These are phyloP conservation scores for Senna siamea DNA, from an alignment of 306 rosid genomes.

Conservation along the genomic window DNA sequence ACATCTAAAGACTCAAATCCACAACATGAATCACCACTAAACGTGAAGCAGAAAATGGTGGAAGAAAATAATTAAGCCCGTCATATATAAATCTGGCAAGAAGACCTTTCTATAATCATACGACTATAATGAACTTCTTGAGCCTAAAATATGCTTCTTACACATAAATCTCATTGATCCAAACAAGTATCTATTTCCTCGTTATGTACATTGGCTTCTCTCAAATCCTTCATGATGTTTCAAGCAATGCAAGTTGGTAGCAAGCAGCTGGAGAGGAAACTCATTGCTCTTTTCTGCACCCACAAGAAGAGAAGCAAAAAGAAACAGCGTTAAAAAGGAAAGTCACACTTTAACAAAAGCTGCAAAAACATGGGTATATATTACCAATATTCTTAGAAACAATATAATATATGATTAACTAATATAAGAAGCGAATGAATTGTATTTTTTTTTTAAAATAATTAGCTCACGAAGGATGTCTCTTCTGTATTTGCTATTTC, in stretches of 20 bases:
- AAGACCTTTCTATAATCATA: conserved; percentile 11
- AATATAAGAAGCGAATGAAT: no score
- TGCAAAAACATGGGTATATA: not conserved
- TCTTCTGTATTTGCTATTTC: no score
- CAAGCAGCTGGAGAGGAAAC: conserved; percentile 75
- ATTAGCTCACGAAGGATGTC: no score
- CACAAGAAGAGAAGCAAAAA: not conserved
- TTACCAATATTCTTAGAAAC: no score
- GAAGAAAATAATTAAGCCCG: no score
- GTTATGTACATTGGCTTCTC: conserved; percentile 44
- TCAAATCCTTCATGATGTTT: conserved; percentile 30
- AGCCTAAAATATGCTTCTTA: conserved; percentile 12
- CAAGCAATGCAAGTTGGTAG: conserved; percentile 73
- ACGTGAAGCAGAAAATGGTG: no score
- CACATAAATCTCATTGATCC: conserved; percentile 17
- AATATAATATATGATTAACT: no score
- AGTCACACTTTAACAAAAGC: not conserved
- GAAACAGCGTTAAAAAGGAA: conserved; percentile 23
- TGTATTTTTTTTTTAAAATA: no score
- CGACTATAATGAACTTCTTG: conserved; percentile 16
- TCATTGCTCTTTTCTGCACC: conserved; percentile 77
- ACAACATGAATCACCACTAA: no score
- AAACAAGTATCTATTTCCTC: not conserved
- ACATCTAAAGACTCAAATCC: no score
- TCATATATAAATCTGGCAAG: not conserved